Percentiles rank a stretch among this genome's conserved stretches.
phyloP scores from a whole-genome alignment of 768 basidiomycete genomes.

The Podaxis rugospora region DNA sequence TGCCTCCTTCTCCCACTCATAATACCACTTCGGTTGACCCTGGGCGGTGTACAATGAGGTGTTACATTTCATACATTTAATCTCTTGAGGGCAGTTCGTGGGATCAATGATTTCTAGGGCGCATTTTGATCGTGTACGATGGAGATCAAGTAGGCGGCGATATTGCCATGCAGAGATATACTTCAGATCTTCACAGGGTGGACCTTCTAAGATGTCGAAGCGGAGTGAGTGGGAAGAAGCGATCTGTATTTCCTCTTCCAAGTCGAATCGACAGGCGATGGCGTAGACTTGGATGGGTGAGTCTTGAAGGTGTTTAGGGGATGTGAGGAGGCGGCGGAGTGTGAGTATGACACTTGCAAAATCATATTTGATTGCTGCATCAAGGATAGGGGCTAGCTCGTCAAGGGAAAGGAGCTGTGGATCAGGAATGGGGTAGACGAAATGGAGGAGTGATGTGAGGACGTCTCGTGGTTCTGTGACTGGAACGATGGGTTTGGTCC shows the following conservation, averaged over 20 bases:
- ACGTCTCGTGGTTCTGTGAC: slow-evolving; percentile 45
- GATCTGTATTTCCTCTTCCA: slow-evolving; percentile 57
- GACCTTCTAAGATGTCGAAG: slow-evolving; percentile 49
- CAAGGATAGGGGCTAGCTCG: slow-evolving; percentile 45
- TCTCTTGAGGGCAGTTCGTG: slow-evolving; percentile 28
- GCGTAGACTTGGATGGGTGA: slow-evolving; percentile 65
- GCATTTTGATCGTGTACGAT: slow-evolving; percentile 46
- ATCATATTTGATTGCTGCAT: slow-evolving; percentile 63
- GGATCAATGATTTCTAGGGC: slow-evolving; percentile 44
- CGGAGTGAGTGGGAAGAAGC: slow-evolving; percentile 58
- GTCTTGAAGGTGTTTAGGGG: slow-evolving; percentile 40
- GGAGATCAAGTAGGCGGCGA: slow-evolving; percentile 58
- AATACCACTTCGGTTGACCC: slow-evolving; percentile 66
- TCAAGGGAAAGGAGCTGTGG: slow-evolving; percentile 50
- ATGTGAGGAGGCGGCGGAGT: slow-evolving; percentile 50
- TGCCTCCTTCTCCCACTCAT: slow-evolving; percentile 52
- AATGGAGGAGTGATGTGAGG: slow-evolving; percentile 48
- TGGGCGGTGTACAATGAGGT: slow-evolving; percentile 39
- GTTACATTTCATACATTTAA: slow-evolving; percentile 70
- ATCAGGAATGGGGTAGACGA: slow-evolving; percentile 59
- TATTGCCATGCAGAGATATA: slow-evolving; percentile 68
- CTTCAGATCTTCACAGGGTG: slow-evolving; percentile 57
- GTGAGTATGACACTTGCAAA: slow-evolving; percentile 38
- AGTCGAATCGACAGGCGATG: slow-evolving; percentile 60
- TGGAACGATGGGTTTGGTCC: slow-evolving; percentile 41